phyloP scores from a whole-genome alignment of 1,284 basidiomycete species.

The Cystobasidium sp. region DNA sequence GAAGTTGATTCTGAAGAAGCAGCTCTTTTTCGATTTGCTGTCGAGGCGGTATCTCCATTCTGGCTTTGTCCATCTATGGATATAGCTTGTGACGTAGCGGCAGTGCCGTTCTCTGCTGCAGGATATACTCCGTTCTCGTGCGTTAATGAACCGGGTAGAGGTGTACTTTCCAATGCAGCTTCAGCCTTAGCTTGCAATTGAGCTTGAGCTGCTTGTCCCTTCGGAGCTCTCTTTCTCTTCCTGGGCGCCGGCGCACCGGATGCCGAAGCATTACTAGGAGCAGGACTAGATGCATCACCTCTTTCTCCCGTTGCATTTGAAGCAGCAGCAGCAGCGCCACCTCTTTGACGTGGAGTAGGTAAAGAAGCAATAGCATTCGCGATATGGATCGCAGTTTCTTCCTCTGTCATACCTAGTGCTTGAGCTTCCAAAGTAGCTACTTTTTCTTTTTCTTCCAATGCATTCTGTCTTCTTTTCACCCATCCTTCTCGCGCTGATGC shows the following conservation, averaged over 20 bases:
- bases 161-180: neutral
- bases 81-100: neutral
- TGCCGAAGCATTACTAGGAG: constrained; percentile 12
- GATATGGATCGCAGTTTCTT: neutral
- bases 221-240: constrained; percentile 15
- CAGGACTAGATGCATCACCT: constrained; percentile 15
- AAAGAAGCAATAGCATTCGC: constrained; percentile 26
- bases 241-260: neutral
- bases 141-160: constrained; percentile 12
- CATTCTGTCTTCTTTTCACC: constrained; percentile 36
- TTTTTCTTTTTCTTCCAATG: constrained; percentile 27
- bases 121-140: constrained; percentile 8
- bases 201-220: constrained; percentile 6
- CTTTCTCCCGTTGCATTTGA: neutral
- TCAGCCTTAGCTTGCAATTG: neutral
- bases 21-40: constrained; percentile 29
- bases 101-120: neutral
- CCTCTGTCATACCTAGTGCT: constrained; percentile 19
- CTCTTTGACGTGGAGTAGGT: neutral
- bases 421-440: constrained; percentile 4
- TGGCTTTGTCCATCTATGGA: constrained; percentile 3
- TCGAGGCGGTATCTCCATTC: neutral
- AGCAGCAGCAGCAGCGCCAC: neutral
- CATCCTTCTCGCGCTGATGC: constrained; percentile 45
- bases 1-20: constrained; percentile 25